Evolutionary conservation across 164 flowering plant species (phyloP).

Genomic region (Kingdonia uniflora): DNA sequence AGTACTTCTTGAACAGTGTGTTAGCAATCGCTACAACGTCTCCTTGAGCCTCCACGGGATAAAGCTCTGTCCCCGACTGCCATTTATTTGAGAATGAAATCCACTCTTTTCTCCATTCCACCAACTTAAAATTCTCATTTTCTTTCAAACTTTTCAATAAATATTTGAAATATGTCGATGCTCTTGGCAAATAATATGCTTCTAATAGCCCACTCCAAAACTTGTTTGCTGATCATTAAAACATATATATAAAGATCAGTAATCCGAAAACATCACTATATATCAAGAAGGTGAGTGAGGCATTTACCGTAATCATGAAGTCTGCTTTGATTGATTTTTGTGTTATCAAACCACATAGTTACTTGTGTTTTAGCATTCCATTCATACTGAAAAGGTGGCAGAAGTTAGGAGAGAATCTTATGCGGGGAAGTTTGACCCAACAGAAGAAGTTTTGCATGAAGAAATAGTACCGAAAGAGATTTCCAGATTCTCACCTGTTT

Average conservation of each 20-base stretch:
- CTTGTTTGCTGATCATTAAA: constrained; percentile 65
- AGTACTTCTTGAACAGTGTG: constrained; percentile 48
- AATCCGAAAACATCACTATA: background rate
- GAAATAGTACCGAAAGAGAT: no score
- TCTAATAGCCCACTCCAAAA: constrained; percentile 81
- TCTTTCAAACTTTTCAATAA: constrained; percentile 41
- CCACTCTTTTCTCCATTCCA: constrained; percentile 83
- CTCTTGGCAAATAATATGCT: constrained; percentile 83
- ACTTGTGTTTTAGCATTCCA: constrained; percentile 46
- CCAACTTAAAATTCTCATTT: constrained; percentile 40
- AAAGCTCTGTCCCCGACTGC: constrained; percentile 58
- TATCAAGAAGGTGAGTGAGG: background rate
- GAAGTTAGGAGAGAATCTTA: background rate
- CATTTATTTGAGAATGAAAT: constrained; percentile 65
- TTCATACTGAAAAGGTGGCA: constrained; percentile 10
- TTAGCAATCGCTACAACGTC: constrained; percentile 49
- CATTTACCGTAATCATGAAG: constrained; percentile 94
- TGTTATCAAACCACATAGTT: constrained; percentile 89
- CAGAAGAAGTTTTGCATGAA: no score
- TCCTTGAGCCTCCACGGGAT: constrained; percentile 61
- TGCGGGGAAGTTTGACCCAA: no score
- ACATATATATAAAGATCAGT: background rate
- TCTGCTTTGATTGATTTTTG: constrained; percentile 57
- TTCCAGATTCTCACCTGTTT: constrained; percentile 42
- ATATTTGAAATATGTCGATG: constrained; percentile 50